phyloP scores from a whole-genome alignment of 1,139 yeast genomes.

The Geotrichum candidum region DNA sequence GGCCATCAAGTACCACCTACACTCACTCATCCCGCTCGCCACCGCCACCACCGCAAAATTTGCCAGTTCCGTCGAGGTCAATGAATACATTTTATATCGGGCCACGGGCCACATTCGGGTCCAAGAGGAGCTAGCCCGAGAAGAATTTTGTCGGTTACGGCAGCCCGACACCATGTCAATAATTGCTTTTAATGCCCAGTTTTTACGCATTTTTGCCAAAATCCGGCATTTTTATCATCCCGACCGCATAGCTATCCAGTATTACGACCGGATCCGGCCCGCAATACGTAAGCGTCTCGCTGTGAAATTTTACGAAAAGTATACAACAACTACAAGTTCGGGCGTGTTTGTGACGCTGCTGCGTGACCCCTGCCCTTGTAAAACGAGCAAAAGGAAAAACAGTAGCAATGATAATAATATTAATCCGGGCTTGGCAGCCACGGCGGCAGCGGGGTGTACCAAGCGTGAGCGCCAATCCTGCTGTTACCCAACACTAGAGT shows the following conservation, averaged over 20 bases:
- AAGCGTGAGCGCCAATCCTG: too few relatives aligned
- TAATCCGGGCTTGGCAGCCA: too few relatives aligned
- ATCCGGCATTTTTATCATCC: constrained; percentile 15
- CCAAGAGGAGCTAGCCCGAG: constrained; percentile 15
- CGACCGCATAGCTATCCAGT: constrained; percentile 16
- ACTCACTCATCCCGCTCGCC: neutral
- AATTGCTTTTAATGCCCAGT: constrained; percentile 9
- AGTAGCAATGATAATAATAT: too few relatives aligned
- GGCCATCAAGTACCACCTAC: constrained; percentile 12
- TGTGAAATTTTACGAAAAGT: constrained; percentile 7
- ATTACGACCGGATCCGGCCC: constrained; percentile 12
- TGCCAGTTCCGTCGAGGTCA: constrained; percentile 7
- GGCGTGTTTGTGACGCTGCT: neutral
- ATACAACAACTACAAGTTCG: neutral
- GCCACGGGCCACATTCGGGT: constrained; percentile 15
- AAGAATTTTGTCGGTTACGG: constrained; percentile 6
- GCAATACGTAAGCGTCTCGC: constrained; percentile 8
- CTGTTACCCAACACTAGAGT: constrained; percentile 6
- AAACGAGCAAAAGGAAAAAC: neutral
- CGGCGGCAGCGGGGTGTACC: too few relatives aligned
- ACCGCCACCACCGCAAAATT: neutral
- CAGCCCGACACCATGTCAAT: constrained; percentile 1
- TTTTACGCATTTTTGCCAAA: constrained; percentile 12
- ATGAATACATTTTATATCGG: constrained; percentile 10
- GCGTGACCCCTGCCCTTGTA: neutral